phyloP scores from a whole-genome alignment of 495 filamentous ascomycete species.

The Aspergillus olivimuriae region DNA sequence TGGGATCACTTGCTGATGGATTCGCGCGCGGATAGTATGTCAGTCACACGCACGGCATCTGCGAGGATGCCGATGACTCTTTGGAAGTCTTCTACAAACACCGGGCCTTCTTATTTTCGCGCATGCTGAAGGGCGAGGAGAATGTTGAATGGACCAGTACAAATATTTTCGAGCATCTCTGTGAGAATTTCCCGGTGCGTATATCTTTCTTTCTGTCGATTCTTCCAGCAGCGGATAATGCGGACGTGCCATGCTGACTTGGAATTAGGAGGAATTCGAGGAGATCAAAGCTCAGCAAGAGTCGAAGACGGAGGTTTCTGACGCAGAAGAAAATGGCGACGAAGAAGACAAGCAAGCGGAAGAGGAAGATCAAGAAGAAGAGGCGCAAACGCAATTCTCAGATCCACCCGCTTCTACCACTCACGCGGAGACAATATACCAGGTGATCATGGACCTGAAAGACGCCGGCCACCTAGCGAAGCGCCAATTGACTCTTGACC shows the following conservation, averaged over 20 bases:
- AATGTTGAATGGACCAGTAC: constrained; percentile 50
- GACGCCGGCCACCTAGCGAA: constrained; percentile 40
- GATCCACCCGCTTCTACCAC: constrained; percentile 26
- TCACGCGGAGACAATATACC: constrained; percentile 34
- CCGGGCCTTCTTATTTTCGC: constrained; percentile 47
- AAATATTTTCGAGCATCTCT: constrained; percentile 46
- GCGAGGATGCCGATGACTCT: constrained; percentile 43
- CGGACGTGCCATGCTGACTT: too few relatives aligned
- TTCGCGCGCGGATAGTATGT: constrained; percentile 26
- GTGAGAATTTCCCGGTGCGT: constrained; percentile 42
- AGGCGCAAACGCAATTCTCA: constrained; percentile 17
- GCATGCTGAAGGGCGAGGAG: constrained; percentile 52
- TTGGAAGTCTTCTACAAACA: constrained; percentile 48
- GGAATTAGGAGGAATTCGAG: constrained; percentile 41
- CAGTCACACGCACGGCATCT: constrained; percentile 37
- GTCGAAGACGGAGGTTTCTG: constrained; percentile 20
- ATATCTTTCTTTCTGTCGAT: neutral
- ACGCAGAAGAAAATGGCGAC: constrained; percentile 14
- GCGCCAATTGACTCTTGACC: constrained; percentile 36
- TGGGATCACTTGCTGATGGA: constrained; percentile 6
- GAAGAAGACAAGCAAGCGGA: constrained; percentile 10
- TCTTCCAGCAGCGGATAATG: too few relatives aligned
- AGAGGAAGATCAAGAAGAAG: constrained; percentile 16
- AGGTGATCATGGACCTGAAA: constrained; percentile 30
- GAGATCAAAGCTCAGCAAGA: constrained; percentile 26